Evolutionary conservation across 805 yeast species (phyloP).

Genomic region (Starmera dryadoides): DNA sequence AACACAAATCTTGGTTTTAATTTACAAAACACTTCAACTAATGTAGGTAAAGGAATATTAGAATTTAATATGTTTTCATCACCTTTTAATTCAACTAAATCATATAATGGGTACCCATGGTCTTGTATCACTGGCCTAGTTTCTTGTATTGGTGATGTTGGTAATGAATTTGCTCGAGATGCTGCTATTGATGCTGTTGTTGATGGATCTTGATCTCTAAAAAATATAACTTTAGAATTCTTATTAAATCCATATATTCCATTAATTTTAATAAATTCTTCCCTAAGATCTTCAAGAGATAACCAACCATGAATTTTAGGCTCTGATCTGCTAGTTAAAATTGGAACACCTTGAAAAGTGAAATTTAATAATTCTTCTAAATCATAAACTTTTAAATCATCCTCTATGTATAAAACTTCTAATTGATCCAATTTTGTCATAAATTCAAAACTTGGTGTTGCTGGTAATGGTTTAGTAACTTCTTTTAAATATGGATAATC

Average conservation of each 20-base stretch:
- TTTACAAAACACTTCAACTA: conserved; percentile 22
- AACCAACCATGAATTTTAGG: conserved; percentile 36
- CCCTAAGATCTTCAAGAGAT: conserved; percentile 27
- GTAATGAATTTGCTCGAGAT: too few relatives aligned
- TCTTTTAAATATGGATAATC: conserved; percentile 37
- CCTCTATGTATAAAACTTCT: conserved; percentile 26
- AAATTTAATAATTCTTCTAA: conserved; percentile 15
- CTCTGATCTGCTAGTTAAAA: conserved; percentile 27
- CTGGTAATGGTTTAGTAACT: conserved; percentile 32
- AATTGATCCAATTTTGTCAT: conserved; percentile 27
- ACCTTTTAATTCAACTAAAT: conserved; percentile 10
- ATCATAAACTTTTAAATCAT: conserved; percentile 18
- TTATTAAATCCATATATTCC: background rate
- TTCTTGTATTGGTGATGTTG: background rate
- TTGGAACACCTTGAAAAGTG: conserved; percentile 35
- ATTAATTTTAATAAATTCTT: conserved; percentile 18
- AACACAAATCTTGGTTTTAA: conserved; percentile 21
- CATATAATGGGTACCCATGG: conserved; percentile 4
- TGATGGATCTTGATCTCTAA: background rate
- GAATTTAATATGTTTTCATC: conserved; percentile 11
- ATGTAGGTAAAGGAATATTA: conserved; percentile 15
- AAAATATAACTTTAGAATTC: background rate
- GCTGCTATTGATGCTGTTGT: background rate
- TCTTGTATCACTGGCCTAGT: background rate
- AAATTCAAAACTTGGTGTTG: conserved; percentile 24